phyloP scores from a whole-genome alignment of 139 green algal species.

The Asterochloris sp. region DNA sequence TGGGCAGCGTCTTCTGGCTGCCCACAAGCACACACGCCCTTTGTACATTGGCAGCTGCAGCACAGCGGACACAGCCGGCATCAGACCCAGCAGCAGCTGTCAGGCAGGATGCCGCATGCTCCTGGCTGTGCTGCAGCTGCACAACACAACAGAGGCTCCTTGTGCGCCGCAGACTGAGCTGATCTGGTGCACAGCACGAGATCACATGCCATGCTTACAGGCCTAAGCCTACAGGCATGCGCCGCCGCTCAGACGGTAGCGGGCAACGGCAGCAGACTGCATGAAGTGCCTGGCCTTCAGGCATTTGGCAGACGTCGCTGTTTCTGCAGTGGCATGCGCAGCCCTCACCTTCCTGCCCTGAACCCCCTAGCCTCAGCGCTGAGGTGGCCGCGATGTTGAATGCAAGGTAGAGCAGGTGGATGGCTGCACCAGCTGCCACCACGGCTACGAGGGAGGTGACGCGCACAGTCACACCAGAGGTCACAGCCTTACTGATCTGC shows the following conservation, averaged over 20 bases:
- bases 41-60: constrained; percentile 17
- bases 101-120: too few species aligned
- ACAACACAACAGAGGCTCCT: not conserved
- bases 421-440: constrained; percentile 26
- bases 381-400: constrained; percentile 33
- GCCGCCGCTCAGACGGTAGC: too few species aligned
- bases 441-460: constrained; percentile 13
- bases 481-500: constrained; percentile 56
- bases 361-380: constrained; percentile 13
- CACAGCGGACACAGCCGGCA: not conserved
- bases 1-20: constrained; percentile 60
- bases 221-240: not conserved
- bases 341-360: not conserved
- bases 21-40: constrained; percentile 44
- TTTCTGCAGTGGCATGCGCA: too few species aligned
- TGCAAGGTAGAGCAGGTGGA: constrained; percentile 49
- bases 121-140: too few species aligned
- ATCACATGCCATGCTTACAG: not conserved
- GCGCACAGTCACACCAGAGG: constrained; percentile 18
- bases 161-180: not conserved
- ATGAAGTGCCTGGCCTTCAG: too few species aligned
- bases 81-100: not conserved
- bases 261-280: too few species aligned
- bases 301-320: too few species aligned
- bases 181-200: not conserved